Percentiles rank a stretch among this genome's conserved stretches.
Conservation (phyloP, 1,139 yeast species). For the Candida sanyaensis region DNA sequence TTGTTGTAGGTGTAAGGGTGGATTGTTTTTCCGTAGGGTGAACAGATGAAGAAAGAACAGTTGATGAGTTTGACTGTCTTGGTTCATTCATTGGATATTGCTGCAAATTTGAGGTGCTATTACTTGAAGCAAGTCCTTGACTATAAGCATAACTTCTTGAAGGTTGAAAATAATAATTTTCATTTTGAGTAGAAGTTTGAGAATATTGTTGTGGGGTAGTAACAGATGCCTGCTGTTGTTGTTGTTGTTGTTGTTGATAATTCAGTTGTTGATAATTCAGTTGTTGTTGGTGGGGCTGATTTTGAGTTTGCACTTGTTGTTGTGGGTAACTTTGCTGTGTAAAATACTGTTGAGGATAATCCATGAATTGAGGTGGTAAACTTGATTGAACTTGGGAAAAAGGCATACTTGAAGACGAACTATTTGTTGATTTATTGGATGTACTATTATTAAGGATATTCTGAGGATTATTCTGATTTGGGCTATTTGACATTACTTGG, state of each 20-base stretch:
- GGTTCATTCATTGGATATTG: constrained; percentile 5
- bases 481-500: constrained; percentile 12
- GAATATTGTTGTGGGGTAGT: constrained; percentile 6
- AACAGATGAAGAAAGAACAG: neutral
- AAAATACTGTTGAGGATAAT: constrained; percentile 10
- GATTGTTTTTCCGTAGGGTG: neutral
- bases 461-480: constrained; percentile 3
- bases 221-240: constrained; percentile 1
- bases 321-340: constrained; percentile 5
- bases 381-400: constrained; percentile 9
- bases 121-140: constrained; percentile 1
- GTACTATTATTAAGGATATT: constrained; percentile 1
- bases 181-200: constrained; percentile 3
- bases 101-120: constrained; percentile 2
- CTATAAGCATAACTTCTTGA: constrained; percentile 3
- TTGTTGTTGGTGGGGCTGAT: constrained; percentile 3
- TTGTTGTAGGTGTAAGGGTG: constrained; percentile 1
- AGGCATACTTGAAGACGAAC: constrained; percentile 3
- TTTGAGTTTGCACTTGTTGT: constrained; percentile 4
- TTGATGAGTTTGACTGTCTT: neutral
- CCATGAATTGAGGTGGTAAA: constrained; percentile 8
- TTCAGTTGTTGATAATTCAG: constrained; percentile 6
- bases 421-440: neutral
- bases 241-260: constrained; percentile 8
- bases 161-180: constrained; percentile 3